Evolutionary conservation across 192 early-diverging fungal species (phyloP).

Genomic region (Umbelopsis sp.): DNA sequence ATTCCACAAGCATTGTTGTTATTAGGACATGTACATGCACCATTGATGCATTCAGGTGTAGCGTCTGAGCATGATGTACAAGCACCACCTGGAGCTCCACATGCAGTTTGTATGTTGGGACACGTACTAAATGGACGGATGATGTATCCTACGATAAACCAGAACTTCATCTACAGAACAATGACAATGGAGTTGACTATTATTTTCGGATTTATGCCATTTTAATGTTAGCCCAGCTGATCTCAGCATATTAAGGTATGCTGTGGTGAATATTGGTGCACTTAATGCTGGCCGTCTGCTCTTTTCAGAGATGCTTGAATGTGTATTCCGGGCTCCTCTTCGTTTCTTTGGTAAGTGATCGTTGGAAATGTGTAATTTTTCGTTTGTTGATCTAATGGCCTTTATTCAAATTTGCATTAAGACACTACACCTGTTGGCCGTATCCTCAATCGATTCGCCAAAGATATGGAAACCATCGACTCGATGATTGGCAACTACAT

Average conservation of each 20-base stretch:
- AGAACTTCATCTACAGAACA: background rate
- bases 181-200: slow-evolving; percentile 25
- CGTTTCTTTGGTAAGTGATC: slow-evolving; percentile 62
- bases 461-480: slow-evolving; percentile 60
- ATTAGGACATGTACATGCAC: no score
- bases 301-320: slow-evolving; percentile 54
- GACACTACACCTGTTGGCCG: slow-evolving; percentile 78
- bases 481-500: slow-evolving; percentile 20
- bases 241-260: slow-evolving; percentile 41
- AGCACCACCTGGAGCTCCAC: no score
- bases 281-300: slow-evolving; percentile 55
- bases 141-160: slow-evolving; percentile 9
- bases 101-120: no score
- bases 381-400: background rate
- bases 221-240: slow-evolving; percentile 44
- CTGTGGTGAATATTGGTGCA: slow-evolving; percentile 47
- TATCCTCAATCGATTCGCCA: slow-evolving; percentile 81
- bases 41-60: no score
- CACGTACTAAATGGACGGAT: slow-evolving; percentile 49
- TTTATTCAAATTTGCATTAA: background rate
- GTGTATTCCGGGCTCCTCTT: slow-evolving; percentile 65
- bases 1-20: no score
- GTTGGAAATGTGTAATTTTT: background rate
- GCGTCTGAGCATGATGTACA: no score
- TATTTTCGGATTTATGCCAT: slow-evolving; percentile 54